A percentile compares a stretch with the other conserved stretches of the same genome.
These are phyloP conservation scores for Fraxinus cuspidata DNA, from an alignment of 257 asterid genomes.

Conservation along the genomic window DNA sequence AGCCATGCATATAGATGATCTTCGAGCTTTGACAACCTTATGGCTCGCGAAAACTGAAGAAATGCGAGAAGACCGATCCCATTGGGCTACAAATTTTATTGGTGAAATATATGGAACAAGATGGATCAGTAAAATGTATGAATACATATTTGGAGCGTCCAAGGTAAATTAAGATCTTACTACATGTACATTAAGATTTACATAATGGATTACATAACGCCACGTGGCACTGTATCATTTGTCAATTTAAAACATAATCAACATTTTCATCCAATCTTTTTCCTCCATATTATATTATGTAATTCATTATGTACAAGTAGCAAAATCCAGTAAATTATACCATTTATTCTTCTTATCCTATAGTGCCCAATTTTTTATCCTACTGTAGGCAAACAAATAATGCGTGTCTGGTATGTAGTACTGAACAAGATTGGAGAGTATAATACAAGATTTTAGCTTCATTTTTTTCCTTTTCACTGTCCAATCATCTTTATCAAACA, in stretches of 20 bases:
- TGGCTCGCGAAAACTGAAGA: slow-evolving; percentile 96
- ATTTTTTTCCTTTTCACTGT: background rate
- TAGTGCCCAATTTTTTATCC: background rate
- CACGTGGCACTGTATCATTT: no score
- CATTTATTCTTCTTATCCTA: background rate
- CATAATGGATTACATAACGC: no score
- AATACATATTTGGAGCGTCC: slow-evolving; percentile 95
- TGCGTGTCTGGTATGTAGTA: background rate
- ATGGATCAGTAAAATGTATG: slow-evolving; percentile 99
- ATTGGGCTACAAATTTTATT: slow-evolving; percentile 55
- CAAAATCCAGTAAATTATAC: slow-evolving; percentile 35
- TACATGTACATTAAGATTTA: no score
- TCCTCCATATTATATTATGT: no score
- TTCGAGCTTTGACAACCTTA: slow-evolving; percentile 84
- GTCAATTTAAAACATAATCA: no score
- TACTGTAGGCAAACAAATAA: background rate
- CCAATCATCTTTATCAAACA: background rate
- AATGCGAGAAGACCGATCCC: slow-evolving; percentile 76
- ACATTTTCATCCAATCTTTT: no score
- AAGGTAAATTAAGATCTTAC: slow-evolving; percentile 47
- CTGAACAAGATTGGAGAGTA: background rate
- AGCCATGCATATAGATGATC: slow-evolving; percentile 96
- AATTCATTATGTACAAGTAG: no score
- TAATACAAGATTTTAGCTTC: background rate
- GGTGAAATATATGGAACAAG: slow-evolving; percentile 31